Percentiles rank a stretch among this genome's conserved stretches.
These are phyloP conservation scores for Leishmania gerbilli DNA, from an alignment of 208 protist genomes.

Conservation along the genomic window DNA sequence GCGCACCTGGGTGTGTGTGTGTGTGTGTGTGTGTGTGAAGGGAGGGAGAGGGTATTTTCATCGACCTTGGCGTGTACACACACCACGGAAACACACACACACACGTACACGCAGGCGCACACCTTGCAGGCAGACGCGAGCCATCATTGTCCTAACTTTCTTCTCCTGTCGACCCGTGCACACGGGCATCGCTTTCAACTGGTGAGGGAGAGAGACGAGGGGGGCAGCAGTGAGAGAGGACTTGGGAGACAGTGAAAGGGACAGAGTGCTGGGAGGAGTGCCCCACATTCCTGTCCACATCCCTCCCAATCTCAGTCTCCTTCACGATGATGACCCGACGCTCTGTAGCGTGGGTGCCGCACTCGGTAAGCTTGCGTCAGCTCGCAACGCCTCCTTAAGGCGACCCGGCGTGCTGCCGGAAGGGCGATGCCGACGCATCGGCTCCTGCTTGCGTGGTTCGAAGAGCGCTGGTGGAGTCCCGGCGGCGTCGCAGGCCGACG, in stretches of 20 bases:
- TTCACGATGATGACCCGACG: constrained; percentile 11
- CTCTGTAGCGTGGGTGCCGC: constrained; percentile 32
- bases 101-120: neutral
- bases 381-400: constrained; percentile 1
- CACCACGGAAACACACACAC: neutral
- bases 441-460: constrained; percentile 40
- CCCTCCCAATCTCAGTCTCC: too few species aligned
- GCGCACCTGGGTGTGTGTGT: too few species aligned
- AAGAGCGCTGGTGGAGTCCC: constrained; percentile 22
- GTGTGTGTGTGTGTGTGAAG: too few species aligned
- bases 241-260: neutral
- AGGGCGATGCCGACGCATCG: constrained; percentile 30
- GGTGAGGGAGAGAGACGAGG: neutral
- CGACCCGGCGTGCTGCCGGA: constrained; percentile 17
- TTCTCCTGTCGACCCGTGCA: neutral
- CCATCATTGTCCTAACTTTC: neutral
- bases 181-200: neutral
- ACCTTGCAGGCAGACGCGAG: neutral
- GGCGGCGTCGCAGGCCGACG: neutral
- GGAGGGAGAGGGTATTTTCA: too few species aligned
- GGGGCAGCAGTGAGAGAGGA: neutral
- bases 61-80: too few species aligned
- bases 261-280: neutral
- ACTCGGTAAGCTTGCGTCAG: constrained; percentile 1
- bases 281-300: neutral